Conservation (phyloP, 164 flowering plant species). For the Tetrastigma voinierianum region DNA sequence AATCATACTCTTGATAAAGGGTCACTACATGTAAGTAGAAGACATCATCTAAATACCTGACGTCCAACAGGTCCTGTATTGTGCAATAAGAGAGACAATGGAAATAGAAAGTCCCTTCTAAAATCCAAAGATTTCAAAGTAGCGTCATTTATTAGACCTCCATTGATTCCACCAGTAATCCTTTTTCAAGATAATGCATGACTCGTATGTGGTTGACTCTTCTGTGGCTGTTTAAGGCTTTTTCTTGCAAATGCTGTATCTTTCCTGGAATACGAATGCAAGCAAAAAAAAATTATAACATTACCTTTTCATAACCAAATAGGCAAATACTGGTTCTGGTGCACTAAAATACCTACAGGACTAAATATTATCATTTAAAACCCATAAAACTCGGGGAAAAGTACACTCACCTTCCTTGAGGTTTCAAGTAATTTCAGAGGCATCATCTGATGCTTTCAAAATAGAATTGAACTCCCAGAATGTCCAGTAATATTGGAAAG, state of each 20-base stretch:
- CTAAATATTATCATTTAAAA: background rate
- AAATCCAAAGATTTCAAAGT: conserved; percentile 65
- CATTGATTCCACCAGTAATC: conserved; percentile 66
- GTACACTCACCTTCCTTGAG: no score
- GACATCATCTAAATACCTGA: conserved; percentile 42
- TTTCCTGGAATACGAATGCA: conserved; percentile 33
- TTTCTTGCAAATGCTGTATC: conserved; percentile 24
- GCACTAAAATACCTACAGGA: background rate
- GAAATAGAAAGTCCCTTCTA: conserved; percentile 66
- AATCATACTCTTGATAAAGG: no score
- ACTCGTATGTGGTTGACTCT: conserved; percentile 35
- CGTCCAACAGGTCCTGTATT: conserved; percentile 79
- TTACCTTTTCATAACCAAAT: background rate
- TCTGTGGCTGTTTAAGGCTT: conserved; percentile 39
- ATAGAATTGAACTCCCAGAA: no score
- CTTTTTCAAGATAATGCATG: conserved; percentile 63
- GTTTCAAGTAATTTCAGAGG: no score
- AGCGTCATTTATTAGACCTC: conserved; percentile 64
- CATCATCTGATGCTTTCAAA: no score
- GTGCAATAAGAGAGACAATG: conserved; percentile 67
- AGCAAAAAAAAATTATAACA: background rate
- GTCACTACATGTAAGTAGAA: no score
- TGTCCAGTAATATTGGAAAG: no score
- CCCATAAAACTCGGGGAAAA: background rate
- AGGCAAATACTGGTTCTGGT: background rate